Evolutionary conservation across 805 yeast species (phyloP).

Genomic region (Kodamaea restingae): DNA sequence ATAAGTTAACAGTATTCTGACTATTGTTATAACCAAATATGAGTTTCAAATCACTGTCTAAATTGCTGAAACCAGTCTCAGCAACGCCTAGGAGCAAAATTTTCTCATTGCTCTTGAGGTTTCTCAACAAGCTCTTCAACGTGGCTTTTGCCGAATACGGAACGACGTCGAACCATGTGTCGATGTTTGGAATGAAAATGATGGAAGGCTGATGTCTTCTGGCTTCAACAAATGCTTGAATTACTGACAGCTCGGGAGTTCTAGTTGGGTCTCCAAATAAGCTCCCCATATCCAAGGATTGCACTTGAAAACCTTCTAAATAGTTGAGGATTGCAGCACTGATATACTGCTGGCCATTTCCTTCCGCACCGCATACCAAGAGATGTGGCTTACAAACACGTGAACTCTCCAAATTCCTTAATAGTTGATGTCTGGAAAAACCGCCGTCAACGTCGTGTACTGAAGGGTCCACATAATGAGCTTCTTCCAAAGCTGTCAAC

Average conservation of each 20-base stretch:
- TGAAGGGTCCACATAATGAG: conserved; percentile 57
- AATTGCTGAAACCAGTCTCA: conserved; percentile 41
- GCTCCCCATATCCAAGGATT: conserved; percentile 75
- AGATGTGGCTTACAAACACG: conserved; percentile 81
- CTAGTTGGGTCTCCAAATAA: conserved; percentile 74
- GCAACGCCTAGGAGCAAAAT: conserved; percentile 72
- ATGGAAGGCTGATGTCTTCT: conserved; percentile 86
- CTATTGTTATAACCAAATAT: conserved; percentile 54
- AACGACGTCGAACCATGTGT: conserved; percentile 67
- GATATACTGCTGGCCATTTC: conserved; percentile 84
- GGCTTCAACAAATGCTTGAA: conserved; percentile 83
- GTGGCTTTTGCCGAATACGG: conserved; percentile 70
- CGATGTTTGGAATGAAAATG: conserved; percentile 75
- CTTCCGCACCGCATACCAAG: conserved; percentile 65
- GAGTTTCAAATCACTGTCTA: conserved; percentile 44
- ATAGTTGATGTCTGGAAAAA: conserved; percentile 62
- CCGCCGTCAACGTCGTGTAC: conserved; percentile 59
- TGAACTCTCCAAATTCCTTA: conserved; percentile 46
- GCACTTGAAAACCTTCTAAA: conserved; percentile 87
- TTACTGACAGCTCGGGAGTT: conserved; percentile 77
- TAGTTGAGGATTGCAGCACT: conserved; percentile 77
- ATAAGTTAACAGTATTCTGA: conserved; percentile 44
- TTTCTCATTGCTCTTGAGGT: conserved; percentile 66
- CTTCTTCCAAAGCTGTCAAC: conserved; percentile 61
- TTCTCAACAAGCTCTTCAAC: conserved; percentile 62